These are phyloP conservation scores for Ceratobasidium sp. DNA, from an alignment of 1,284 basidiomycete species.

Conservation along the genomic window DNA sequence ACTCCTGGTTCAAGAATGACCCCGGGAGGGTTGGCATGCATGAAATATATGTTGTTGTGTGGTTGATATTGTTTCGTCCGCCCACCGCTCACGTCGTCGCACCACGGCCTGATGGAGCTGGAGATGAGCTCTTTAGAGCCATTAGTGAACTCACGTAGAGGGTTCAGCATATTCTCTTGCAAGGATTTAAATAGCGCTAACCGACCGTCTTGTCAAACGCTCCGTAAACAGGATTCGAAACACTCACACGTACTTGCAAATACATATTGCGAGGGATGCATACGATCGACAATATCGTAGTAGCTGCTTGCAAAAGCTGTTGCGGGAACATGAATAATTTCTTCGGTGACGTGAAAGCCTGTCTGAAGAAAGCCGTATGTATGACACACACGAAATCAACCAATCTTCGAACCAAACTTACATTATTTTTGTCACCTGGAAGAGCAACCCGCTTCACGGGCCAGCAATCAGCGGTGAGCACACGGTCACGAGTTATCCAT, in stretches of 20 bases:
- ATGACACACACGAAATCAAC: background rate
- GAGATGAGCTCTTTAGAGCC: conserved; percentile 51
- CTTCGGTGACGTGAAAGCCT: background rate
- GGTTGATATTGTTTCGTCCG: conserved; percentile 56
- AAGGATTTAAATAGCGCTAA: too few relatives aligned
- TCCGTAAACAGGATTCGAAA: too few relatives aligned
- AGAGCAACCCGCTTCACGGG: background rate
- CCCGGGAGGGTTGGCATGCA: conserved; percentile 52
- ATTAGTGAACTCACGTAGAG: conserved; percentile 48
- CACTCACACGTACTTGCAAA: too few relatives aligned
- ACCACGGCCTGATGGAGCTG: conserved; percentile 51
- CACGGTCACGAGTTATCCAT: conserved; percentile 41
- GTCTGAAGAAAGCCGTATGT: background rate
- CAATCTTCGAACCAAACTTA: background rate
- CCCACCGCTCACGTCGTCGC: conserved; percentile 57
- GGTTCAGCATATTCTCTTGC: conserved; percentile 48
- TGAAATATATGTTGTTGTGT: conserved; percentile 51
- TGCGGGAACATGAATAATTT: background rate
- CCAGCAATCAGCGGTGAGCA: background rate
- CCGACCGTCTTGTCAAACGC: too few relatives aligned
- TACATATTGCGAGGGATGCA: background rate
- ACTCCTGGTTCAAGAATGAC: conserved; percentile 56
- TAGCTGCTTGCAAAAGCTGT: background rate
- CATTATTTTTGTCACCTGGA: background rate
- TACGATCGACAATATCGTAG: background rate